A percentile compares a stretch with the other conserved stretches of the same genome.
Conservation (phyloP, 1,139 yeast species). For the Suhomyces ambrosiae region DNA sequence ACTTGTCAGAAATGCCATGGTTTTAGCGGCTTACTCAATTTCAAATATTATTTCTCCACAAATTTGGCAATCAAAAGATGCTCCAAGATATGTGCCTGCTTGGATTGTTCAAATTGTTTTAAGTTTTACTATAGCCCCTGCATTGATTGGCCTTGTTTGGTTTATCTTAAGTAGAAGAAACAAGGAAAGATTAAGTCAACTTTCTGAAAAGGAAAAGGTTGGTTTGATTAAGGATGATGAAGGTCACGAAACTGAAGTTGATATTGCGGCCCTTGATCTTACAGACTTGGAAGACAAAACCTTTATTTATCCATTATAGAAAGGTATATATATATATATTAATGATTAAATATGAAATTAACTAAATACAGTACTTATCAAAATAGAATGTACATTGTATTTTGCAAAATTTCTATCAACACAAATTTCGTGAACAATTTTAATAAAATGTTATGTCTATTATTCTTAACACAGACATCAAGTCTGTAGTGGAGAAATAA, state of each 20-base stretch:
- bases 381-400: no score
- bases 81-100: constrained; percentile 35
- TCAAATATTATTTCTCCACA: constrained; percentile 33
- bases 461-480: background rate
- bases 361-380: no score
- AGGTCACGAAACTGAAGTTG: constrained; percentile 34
- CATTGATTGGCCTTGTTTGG: constrained; percentile 38
- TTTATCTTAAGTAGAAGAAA: constrained; percentile 41
- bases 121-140: constrained; percentile 45
- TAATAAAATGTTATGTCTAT: no score
- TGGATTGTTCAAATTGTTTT: constrained; percentile 58
- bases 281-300: constrained; percentile 50
- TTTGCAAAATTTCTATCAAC: no score
- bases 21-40: constrained; percentile 26
- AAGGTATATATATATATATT: no score
- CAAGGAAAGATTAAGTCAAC: constrained; percentile 25
- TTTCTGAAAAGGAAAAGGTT: constrained; percentile 14
- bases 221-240: constrained; percentile 30
- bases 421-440: no score
- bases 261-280: constrained; percentile 44
- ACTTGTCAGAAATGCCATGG: constrained; percentile 25
- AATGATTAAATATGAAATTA: no score
- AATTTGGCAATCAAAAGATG: constrained; percentile 25
- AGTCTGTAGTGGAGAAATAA: background rate
- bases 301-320: constrained; percentile 40